phyloP scores from a whole-genome alignment of 2,329 filamentous ascomycete genomes.

The Alternaria ventricosa region DNA sequence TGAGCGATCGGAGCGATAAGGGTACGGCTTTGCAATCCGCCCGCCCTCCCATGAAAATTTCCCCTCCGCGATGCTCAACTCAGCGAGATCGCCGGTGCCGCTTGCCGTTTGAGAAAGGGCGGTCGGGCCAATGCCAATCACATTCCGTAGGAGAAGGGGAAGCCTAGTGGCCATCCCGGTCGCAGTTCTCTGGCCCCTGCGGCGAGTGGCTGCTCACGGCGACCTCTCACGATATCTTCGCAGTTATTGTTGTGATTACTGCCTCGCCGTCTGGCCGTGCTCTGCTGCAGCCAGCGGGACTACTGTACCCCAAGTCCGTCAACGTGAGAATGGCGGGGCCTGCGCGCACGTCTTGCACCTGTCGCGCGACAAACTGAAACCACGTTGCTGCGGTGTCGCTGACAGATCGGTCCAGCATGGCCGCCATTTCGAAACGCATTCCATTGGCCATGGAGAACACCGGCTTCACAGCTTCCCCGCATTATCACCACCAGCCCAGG shows the following conservation, averaged over 20 bases:
- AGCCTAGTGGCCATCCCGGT: constrained; percentile 19
- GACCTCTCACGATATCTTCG: constrained; percentile 17
- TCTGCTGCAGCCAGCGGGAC: constrained; percentile 1
- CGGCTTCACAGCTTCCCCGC: constrained; percentile 38
- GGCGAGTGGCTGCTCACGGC: constrained; percentile 17
- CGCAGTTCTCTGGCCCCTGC: constrained; percentile 24
- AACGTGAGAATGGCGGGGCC: constrained; percentile 1
- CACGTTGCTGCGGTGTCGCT: constrained; percentile 12
- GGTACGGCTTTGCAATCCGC: constrained; percentile 16
- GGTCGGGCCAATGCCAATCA: constrained; percentile 32
- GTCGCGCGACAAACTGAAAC: constrained; percentile 16
- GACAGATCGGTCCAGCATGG: constrained; percentile 1
- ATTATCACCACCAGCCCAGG: constrained; percentile 26
- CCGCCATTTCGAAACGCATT: constrained; percentile 3
- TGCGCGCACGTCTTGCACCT: background rate
- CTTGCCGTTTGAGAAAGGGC: constrained; percentile 33
- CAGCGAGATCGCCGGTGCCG: constrained; percentile 28
- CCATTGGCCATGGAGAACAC: constrained; percentile 23
- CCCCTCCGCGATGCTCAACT: constrained; percentile 25
- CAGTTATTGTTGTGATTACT: background rate
- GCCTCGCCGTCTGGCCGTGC: constrained; percentile 14
- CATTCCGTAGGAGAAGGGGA: background rate
- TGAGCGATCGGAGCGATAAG: constrained; percentile 27
- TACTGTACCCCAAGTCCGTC: constrained; percentile 5
- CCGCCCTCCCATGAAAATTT: constrained; percentile 28